Percentiles rank a stretch among this genome's conserved stretches.
These are phyloP conservation scores for Pascua sp. DNA, from an alignment of 1,284 basidiomycete genomes.

Conservation along the genomic window DNA sequence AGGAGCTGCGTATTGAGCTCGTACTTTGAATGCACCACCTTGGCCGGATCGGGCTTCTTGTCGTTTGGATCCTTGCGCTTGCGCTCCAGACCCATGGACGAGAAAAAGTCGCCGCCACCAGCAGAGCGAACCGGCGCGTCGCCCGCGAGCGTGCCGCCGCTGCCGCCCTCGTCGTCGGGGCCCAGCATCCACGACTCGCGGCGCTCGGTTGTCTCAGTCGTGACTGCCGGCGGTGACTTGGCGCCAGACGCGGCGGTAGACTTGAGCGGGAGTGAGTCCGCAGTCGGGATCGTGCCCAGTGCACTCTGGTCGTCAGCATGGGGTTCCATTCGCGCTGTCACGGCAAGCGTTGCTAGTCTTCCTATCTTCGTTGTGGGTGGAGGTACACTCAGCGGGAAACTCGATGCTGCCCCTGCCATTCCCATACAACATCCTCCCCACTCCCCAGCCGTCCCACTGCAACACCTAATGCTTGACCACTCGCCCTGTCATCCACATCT, in stretches of 20 bases:
- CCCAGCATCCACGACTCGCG: conserved; percentile 91
- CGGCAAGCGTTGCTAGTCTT: neutral
- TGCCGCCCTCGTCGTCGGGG: conserved; percentile 35
- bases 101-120: conserved; percentile 68
- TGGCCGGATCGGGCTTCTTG: conserved; percentile 66
- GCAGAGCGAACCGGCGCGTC: conserved; percentile 27
- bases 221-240: conserved; percentile 5
- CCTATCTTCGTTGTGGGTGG: no score
- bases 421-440: no score
- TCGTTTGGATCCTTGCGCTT: conserved; percentile 61
- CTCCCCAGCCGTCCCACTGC: no score
- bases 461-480: no score
- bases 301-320: conserved; percentile 11
- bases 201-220: conserved; percentile 38
- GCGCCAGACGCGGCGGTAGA: conserved; percentile 46
- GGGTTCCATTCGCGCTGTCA: no score
- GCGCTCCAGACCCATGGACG: conserved; percentile 69
- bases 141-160: neutral
- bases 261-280: conserved; percentile 65
- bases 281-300: conserved; percentile 62
- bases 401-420: no score
- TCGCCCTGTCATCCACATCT: no score
- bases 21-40: conserved; percentile 57
- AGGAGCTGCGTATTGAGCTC: conserved; percentile 78
- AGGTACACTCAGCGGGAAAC: no score